Base-by-base conservation (phyloP, 306 rosid species). In the Canavalia ensiformis region DNA sequence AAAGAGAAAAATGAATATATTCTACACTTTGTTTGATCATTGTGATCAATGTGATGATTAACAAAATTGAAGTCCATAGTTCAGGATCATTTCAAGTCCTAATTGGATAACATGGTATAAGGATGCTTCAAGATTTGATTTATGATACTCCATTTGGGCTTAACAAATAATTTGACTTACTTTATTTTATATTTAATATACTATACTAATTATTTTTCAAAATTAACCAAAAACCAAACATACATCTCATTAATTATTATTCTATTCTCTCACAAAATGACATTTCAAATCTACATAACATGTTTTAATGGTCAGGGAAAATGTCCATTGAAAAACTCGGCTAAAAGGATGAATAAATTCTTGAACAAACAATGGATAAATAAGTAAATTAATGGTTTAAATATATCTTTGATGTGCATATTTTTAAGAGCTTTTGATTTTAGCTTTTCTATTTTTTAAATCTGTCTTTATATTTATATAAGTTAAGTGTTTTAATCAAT, bases 1-100 rank as follows among this genome's bases (percentile, higher is more conserved):
- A 76, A n/a, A 76, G 57, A 33, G 54, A 74, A 5, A 10, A 1
- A 6, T 68, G 25, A 2, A 49, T 3, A 37, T 1, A 68, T 54
- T 51, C 50, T 50, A 9, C 0, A 50, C 33, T 35, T 29, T 59
- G 46, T 31, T 34, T 6, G 5, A 46, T 13, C 28, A 6, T 46
- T 57, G 33, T 74, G 41, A 56, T 39, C 35, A 57, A 5, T 72
- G 59, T 49, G 44, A 1, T 5, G 34, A 49, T 34, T 34, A 71
- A 33, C 62, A 13, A 50, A 13, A 72, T 2, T 28, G 11, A n/a
- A 29, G 8, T 10, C 2, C 6, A 73, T 55, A 9, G 18, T 35
- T 39, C 66, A 35, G 1, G 12, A 50, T 51, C n/a, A 67, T 72
- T 72, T 72, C 62, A 71, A 71, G 63, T 51, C 4, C 76, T 18